phyloP scores from a whole-genome alignment of 768 basidiomycete genomes.

The Macrolepiota dolichaula region DNA sequence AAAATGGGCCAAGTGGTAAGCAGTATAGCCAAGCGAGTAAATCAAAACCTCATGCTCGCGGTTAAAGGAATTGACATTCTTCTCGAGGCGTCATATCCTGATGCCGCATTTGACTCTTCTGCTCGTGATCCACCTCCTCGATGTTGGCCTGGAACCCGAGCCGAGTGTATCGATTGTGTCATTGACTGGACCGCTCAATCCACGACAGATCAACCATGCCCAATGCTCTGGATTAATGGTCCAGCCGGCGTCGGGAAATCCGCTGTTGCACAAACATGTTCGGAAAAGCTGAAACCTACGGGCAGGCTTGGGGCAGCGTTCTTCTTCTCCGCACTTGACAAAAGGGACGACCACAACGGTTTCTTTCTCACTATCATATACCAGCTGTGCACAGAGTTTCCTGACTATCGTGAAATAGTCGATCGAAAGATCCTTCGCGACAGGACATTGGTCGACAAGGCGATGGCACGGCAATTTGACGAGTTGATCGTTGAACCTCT shows the following conservation, averaged over 20 bases:
- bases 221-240: background rate
- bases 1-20: background rate
- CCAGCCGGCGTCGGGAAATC: slow-evolving; percentile 1
- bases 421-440: background rate
- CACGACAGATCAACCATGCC: background rate
- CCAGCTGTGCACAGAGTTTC: background rate
- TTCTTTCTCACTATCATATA: background rate
- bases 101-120: background rate
- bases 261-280: background rate
- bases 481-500: background rate
- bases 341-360: background rate
- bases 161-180: background rate
- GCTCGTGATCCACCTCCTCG: background rate
- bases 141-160: slow-evolving; percentile 2
- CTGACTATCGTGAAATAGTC: background rate
- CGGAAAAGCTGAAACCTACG: background rate
- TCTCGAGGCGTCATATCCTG: background rate
- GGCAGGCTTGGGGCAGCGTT: background rate
- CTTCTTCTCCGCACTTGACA: background rate
- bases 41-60: background rate
- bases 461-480: background rate
- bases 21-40: background rate
- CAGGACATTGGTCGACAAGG: background rate
- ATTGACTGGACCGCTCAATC: background rate
- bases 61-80: background rate